These are phyloP conservation scores for Remersonia thermophila DNA, from an alignment of 2,329 filamentous ascomycete genomes.

Conservation along the genomic window DNA sequence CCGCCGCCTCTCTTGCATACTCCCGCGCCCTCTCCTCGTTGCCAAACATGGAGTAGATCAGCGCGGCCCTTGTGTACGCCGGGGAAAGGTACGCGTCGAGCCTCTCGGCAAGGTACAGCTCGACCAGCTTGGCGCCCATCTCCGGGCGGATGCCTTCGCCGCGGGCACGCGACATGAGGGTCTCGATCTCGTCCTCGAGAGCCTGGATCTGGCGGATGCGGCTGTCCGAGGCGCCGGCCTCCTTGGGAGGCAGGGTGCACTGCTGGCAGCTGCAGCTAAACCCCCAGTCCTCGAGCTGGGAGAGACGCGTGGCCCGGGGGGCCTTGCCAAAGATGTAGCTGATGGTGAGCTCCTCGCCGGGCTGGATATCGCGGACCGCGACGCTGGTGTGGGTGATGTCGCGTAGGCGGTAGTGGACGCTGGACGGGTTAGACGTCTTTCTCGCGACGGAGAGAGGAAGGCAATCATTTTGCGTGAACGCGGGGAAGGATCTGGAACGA, in stretches of 20 bases:
- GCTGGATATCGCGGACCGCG: conserved; percentile 25
- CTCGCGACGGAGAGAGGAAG: too few species aligned
- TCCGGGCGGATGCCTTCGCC: conserved; percentile 14
- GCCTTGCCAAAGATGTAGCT: conserved; percentile 24
- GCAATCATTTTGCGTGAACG: too few species aligned
- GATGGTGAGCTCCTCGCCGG: conserved; percentile 27
- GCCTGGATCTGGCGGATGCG: conserved; percentile 20
- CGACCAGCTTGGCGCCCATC: conserved; percentile 19
- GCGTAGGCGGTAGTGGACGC: conserved; percentile 24
- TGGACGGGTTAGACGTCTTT: conserved; percentile 4
- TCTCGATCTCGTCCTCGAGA: conserved; percentile 19
- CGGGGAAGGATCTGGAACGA: background rate
- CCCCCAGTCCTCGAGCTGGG: conserved; percentile 23
- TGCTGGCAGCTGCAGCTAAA: conserved; percentile 25
- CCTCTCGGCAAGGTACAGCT: conserved; percentile 23
- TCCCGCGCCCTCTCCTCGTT: conserved; percentile 20
- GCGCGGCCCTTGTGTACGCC: conserved; percentile 26
- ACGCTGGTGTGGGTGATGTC: conserved; percentile 26
- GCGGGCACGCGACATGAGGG: conserved; percentile 9
- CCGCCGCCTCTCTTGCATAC: conserved; percentile 23
- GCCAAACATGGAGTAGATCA: conserved; percentile 27
- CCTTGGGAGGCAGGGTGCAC: conserved; percentile 17
- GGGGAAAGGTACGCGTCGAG: conserved; percentile 23
- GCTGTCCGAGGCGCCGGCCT: conserved; percentile 21
- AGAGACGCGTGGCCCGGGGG: conserved; percentile 19